Evolutionary conservation across 805 yeast species (phyloP).

Genomic region (Candida yuanshanica): DNA sequence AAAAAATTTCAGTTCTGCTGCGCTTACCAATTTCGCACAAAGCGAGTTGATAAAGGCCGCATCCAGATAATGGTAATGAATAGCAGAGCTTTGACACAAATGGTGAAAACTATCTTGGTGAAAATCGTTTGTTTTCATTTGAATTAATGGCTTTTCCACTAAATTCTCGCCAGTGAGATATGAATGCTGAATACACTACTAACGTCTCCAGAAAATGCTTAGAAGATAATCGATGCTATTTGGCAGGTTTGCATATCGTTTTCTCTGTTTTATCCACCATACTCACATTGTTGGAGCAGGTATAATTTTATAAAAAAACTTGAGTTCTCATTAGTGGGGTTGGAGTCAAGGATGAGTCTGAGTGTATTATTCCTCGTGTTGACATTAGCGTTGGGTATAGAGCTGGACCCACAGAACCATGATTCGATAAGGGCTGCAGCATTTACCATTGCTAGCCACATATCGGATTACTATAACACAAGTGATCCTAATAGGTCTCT

Average conservation of each 20-base stretch:
- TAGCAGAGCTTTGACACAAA: background rate
- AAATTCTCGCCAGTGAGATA: no score
- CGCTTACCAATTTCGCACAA: background rate
- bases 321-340: no score
- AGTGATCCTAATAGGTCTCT: constrained; percentile 67
- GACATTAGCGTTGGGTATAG: background rate
- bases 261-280: background rate
- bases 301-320: no score
- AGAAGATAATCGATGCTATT: no score
- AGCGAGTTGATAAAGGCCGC: background rate
- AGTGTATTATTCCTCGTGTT: background rate
- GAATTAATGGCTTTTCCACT: no score
- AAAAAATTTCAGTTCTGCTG: background rate
- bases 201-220: no score
- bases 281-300: background rate
- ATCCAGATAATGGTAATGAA: no score
- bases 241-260: background rate
- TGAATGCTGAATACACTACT: no score
- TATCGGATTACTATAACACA: constrained; percentile 80
- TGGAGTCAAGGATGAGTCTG: background rate
- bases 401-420: background rate
- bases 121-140: no score
- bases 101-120: no score
- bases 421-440: constrained; percentile 41
- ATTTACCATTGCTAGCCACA: constrained; percentile 57